A percentile compares a stretch with the other conserved stretches of the same genome.
These are phyloP conservation scores for Drechslera avenae DNA, from an alignment of 2,329 filamentous ascomycete genomes.

Conservation along the genomic window DNA sequence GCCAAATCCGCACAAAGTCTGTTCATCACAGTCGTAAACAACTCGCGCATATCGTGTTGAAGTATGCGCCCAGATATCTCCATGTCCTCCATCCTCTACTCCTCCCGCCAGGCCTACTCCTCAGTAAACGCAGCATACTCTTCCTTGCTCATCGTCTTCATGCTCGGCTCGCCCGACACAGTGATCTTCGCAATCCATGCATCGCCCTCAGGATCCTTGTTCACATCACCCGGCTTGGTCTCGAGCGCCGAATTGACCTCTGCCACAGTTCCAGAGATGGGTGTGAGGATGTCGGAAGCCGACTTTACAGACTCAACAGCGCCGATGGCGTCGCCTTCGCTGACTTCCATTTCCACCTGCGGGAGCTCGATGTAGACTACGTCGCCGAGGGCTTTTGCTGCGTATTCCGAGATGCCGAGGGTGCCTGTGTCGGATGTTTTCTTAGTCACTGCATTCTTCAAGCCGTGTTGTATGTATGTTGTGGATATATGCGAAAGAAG, in stretches of 20 bases:
- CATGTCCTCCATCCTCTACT: too few relatives aligned
- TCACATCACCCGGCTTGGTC: constrained; percentile 85
- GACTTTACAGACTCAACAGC: constrained; percentile 98
- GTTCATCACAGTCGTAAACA: too few relatives aligned
- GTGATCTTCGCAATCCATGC: constrained; percentile 93
- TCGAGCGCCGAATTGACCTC: constrained; percentile 77
- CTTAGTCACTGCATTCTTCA: background rate
- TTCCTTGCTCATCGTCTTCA: constrained; percentile 72
- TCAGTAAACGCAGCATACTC: constrained; percentile 79
- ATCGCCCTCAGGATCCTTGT: constrained; percentile 85
- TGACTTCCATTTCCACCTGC: constrained; percentile 68
- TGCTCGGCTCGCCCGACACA: constrained; percentile 68
- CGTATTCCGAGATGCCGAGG: constrained; percentile 88
- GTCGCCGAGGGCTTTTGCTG: constrained; percentile 89
- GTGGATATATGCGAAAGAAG: too few relatives aligned
- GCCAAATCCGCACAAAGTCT: too few relatives aligned
- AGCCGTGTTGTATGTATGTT: background rate
- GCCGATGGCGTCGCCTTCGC: constrained; percentile 81
- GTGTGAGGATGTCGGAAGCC: constrained; percentile 95
- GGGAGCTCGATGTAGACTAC: constrained; percentile 98
- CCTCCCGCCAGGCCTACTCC: constrained; percentile 37
- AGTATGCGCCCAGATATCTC: constrained; percentile 9
- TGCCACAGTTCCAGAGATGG: constrained; percentile 76
- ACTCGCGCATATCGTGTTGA: constrained; percentile 11
- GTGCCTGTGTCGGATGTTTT: constrained; percentile 54